These are phyloP conservation scores for Paecilomyces variotii DNA, from an alignment of 2,329 filamentous ascomycete species.

Conservation along the genomic window DNA sequence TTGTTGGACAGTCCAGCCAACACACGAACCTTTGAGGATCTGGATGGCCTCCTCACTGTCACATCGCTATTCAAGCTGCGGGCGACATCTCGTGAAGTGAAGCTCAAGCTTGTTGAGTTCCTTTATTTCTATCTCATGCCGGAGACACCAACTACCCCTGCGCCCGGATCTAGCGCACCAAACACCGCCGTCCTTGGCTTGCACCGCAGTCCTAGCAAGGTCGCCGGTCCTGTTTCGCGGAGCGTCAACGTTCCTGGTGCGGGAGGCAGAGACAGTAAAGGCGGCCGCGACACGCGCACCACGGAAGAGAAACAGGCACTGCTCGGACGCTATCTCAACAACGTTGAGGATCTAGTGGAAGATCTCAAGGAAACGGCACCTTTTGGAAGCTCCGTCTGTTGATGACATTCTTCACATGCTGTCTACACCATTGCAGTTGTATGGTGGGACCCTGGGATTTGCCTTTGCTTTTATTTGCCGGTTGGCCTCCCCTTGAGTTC, in stretches of 20 bases:
- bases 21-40: constrained; percentile 81
- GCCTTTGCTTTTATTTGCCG: background rate
- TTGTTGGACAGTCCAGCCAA: constrained; percentile 80
- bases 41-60: constrained; percentile 85
- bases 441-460: too few species aligned
- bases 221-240: constrained; percentile 49
- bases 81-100: constrained; percentile 77
- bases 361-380: constrained; percentile 74
- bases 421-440: too few species aligned
- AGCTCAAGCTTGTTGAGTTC: constrained; percentile 93
- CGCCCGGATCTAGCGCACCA: constrained; percentile 22
- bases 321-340: constrained; percentile 68
- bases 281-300: constrained; percentile 45
- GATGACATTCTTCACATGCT: background rate
- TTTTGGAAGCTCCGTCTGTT: constrained; percentile 50
- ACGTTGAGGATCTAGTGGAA: constrained; percentile 75
- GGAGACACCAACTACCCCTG: constrained; percentile 50
- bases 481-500: background rate
- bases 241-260: constrained; percentile 23
- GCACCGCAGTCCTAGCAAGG: constrained; percentile 62
- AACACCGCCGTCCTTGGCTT: constrained; percentile 41
- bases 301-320: constrained; percentile 77
- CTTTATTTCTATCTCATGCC: constrained; percentile 98
- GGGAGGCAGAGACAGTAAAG: constrained; percentile 16
- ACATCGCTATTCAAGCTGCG: constrained; percentile 89